Evolutionary conservation across 2,329 filamentous ascomycete genomes (phyloP).

Genomic region (Dothistroma septosporum): DNA sequence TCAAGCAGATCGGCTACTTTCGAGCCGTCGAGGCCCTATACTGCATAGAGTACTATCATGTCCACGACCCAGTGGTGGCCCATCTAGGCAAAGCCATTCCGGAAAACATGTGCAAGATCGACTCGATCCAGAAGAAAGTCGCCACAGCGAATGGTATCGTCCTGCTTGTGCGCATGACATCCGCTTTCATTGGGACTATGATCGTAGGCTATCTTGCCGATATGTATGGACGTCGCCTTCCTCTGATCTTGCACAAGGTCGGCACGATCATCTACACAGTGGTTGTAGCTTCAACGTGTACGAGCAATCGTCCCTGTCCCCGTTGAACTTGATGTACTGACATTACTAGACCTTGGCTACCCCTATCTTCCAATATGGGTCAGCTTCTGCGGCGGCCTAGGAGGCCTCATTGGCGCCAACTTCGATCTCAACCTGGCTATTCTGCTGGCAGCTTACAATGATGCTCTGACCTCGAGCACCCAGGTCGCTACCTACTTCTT

Average conservation of each 20-base stretch:
- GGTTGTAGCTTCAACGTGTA: neutral
- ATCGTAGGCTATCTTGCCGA: conserved; percentile 3
- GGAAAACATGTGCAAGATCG: conserved; percentile 9
- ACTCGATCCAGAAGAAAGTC: conserved; percentile 8
- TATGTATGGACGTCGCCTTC: neutral
- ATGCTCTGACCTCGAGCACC: conserved; percentile 3
- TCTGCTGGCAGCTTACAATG: conserved; percentile 7
- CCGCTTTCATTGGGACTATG: conserved; percentile 6
- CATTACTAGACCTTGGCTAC: conserved; percentile 5
- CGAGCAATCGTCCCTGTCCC: neutral
- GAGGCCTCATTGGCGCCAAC: conserved; percentile 10
- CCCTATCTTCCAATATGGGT: conserved; percentile 10
- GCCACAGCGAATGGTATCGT: conserved; percentile 8
- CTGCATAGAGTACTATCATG: conserved; percentile 7
- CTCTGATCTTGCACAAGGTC: conserved; percentile 7
- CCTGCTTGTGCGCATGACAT: conserved; percentile 6
- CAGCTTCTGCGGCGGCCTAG: conserved; percentile 6
- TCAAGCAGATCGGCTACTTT: conserved; percentile 12
- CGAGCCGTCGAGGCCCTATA: conserved; percentile 8
- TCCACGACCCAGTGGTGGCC: conserved; percentile 1
- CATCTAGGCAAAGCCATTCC: conserved; percentile 6
- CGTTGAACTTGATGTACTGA: neutral
- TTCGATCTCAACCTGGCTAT: conserved; percentile 10
- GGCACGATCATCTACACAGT: conserved; percentile 4
- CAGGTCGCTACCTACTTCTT: conserved; percentile 7